Evolutionary conservation across 176 grass and related monocot genomes (phyloP).

Genomic region (Bonia amplexicaulis): DNA sequence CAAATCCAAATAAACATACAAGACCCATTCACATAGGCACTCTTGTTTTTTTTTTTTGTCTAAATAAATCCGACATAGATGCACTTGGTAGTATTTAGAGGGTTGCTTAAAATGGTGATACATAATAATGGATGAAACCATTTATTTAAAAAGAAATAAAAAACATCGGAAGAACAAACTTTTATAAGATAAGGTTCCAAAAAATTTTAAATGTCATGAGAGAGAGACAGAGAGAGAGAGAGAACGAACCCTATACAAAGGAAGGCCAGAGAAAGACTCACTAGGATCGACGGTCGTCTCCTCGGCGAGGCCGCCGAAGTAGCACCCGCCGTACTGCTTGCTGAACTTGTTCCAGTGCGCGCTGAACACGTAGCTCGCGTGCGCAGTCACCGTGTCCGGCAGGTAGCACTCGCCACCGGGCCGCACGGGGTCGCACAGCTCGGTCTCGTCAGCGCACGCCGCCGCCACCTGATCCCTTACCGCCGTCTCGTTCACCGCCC

Average conservation of each 20-base stretch:
- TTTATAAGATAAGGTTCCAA: too few relatives aligned
- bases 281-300: conserved; percentile 57
- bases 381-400: conserved; percentile 25
- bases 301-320: conserved; percentile 49
- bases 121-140: too few relatives aligned
- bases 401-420: conserved; percentile 31
- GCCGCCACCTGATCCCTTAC: conserved; percentile 24
- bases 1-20: neutral
- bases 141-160: too few relatives aligned
- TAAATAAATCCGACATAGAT: too few relatives aligned
- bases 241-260: too few relatives aligned
- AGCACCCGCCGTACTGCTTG: conserved; percentile 52
- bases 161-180: too few relatives aligned
- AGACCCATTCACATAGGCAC: too few relatives aligned
- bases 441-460: conserved; percentile 35
- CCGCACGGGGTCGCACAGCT: conserved; percentile 35
- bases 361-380: conserved; percentile 60
- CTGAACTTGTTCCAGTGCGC: conserved; percentile 68
- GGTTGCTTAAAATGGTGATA: too few relatives aligned
- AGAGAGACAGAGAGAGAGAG: too few relatives aligned
- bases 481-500: conserved; percentile 20
- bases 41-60: too few relatives aligned
- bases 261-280: conserved; percentile 10
- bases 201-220: too few relatives aligned
- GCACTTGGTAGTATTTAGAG: too few relatives aligned